Conservation (phyloP, 1,139 yeast genomes). For the Scheffersomyces lignicola region DNA sequence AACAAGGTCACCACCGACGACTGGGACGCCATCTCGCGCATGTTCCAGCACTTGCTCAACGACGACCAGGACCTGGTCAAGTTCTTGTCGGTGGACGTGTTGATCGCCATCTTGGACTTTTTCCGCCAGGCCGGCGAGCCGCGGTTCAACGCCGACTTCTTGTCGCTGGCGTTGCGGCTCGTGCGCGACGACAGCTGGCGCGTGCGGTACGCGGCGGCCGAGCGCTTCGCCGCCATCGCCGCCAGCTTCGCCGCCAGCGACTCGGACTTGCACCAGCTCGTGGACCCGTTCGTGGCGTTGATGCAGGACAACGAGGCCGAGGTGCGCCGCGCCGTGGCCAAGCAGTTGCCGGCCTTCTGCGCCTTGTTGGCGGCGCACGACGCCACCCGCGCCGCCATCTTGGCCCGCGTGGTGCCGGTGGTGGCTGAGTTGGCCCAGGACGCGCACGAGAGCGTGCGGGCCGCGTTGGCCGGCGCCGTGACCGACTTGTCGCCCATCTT, state of each 20-base stretch:
- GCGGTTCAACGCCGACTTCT: slow-evolving; percentile 60
- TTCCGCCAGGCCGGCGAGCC: slow-evolving; percentile 58
- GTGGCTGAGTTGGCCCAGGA: slow-evolving; percentile 85
- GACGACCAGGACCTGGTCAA: slow-evolving; percentile 97
- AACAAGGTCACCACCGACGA: slow-evolving; percentile 45
- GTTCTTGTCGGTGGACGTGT: slow-evolving; percentile 82
- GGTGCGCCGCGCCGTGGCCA: slow-evolving; percentile 91
- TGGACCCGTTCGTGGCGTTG: slow-evolving; percentile 68
- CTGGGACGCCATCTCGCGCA: slow-evolving; percentile 74
- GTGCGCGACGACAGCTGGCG: slow-evolving; percentile 96
- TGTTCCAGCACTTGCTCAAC: slow-evolving; percentile 76
- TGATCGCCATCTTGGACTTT: slow-evolving; percentile 69
- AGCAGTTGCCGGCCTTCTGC: slow-evolving; percentile 84
- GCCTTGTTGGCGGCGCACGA: slow-evolving; percentile 46
- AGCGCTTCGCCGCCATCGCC: slow-evolving; percentile 77
- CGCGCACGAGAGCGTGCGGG: slow-evolving; percentile 89
- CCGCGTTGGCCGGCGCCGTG: slow-evolving; percentile 85
- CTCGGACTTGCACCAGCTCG: slow-evolving; percentile 54
- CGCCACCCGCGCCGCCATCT: slow-evolving; percentile 52
- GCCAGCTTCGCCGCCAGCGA: slow-evolving; percentile 57
- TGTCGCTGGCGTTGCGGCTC: slow-evolving; percentile 58
- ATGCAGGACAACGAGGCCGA: slow-evolving; percentile 96
- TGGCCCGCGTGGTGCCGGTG: slow-evolving; percentile 76
- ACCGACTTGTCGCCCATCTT: slow-evolving; percentile 85
- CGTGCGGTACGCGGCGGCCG: slow-evolving; percentile 97